Conservation (phyloP, 257 asterid genomes). For the Handroanthus guayacan region DNA sequence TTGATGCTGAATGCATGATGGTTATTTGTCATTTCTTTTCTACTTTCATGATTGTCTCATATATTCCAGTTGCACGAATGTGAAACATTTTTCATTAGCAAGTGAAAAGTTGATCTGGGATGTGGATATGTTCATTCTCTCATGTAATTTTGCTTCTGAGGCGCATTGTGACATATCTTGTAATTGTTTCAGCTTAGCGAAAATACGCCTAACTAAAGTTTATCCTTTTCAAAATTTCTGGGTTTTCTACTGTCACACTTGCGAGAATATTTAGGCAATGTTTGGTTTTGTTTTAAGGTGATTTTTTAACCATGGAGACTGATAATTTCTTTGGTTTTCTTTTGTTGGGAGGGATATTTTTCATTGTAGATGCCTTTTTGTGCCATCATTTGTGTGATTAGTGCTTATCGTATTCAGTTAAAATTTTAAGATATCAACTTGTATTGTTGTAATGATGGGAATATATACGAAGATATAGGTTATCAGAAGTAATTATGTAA, state of each 20-base stretch:
- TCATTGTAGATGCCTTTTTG: no score
- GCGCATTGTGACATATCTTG: neutral
- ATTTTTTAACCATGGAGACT: no score
- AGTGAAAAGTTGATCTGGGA: neutral
- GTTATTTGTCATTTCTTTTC: conserved; percentile 8
- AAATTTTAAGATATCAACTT: no score
- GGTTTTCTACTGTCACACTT: neutral
- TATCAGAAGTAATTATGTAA: no score
- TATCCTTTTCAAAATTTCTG: neutral
- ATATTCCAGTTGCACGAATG: neutral
- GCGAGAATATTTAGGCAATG: no score
- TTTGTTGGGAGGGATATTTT: no score
- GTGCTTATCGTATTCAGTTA: no score
- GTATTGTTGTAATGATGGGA: no score
- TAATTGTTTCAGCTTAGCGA: neutral
- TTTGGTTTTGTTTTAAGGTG: no score
- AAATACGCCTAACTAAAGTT: neutral
- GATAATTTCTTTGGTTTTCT: no score
- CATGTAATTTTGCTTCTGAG: conserved; percentile 7
- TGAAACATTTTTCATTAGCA: neutral
- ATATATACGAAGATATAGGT: no score
- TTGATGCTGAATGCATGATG: conserved; percentile 16
- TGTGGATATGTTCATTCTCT: neutral
- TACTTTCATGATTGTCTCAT: neutral
- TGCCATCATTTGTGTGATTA: no score